Evolutionary conservation across 164 flowering plant genomes (phyloP).

Genomic region (Chimonanthus praecox): DNA sequence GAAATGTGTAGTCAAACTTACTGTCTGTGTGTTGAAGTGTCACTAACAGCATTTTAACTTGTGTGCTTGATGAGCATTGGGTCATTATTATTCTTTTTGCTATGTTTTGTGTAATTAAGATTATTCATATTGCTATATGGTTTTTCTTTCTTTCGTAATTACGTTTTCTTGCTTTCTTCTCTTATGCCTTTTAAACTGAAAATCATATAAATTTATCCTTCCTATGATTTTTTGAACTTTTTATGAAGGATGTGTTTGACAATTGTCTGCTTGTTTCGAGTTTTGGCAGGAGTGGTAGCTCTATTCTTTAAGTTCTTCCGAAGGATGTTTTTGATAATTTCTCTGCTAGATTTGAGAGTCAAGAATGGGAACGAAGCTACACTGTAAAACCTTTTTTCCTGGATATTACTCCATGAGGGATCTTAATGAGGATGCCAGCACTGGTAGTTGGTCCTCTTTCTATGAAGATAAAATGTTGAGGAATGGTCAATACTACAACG

Average conservation of each 20-base stretch:
- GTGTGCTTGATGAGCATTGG: background rate
- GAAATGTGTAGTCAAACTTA: background rate
- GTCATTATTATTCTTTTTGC: background rate
- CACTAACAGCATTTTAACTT: background rate
- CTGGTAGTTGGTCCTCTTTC: slow-evolving; percentile 54
- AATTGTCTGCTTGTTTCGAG: background rate
- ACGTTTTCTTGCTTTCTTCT: no score
- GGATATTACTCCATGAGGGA: slow-evolving; percentile 73
- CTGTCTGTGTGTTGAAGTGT: background rate
- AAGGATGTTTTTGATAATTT: background rate
- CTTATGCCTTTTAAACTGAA: background rate
- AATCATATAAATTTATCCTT: background rate
- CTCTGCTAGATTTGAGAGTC: slow-evolving; percentile 16
- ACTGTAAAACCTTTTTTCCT: slow-evolving; percentile 60
- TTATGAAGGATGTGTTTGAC: no score
- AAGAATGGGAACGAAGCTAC: slow-evolving; percentile 93
- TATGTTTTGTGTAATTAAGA: no score
- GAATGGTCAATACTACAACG: slow-evolving; percentile 50
- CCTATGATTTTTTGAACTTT: no score
- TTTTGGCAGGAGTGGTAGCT: background rate
- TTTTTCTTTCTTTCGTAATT: background rate
- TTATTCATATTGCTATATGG: background rate
- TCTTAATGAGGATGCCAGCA: slow-evolving; percentile 62
- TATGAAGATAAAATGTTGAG: slow-evolving; percentile 48
- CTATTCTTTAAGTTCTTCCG: background rate